Evolutionary conservation across 2,329 filamentous ascomycete genomes (phyloP).

Genomic region (Pseudopyricularia javanii): DNA sequence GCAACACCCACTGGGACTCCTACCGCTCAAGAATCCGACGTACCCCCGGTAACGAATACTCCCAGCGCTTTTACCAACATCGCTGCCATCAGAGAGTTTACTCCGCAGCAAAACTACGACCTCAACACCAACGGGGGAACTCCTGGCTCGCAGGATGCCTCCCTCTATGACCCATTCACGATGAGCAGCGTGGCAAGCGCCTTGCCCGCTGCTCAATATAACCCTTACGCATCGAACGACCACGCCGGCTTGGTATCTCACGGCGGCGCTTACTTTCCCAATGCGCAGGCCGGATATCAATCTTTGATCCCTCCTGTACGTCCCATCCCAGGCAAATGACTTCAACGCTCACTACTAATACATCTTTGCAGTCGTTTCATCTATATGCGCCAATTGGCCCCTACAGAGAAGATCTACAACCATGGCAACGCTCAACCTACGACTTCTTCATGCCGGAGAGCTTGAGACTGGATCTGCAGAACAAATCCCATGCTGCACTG

Average conservation of each 20-base stretch:
- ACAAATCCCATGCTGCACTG: conserved; percentile 72
- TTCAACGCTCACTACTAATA: neutral
- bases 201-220: conserved; percentile 39
- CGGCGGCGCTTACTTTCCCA: conserved; percentile 54
- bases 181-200: conserved; percentile 42
- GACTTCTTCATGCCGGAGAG: conserved; percentile 89
- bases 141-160: conserved; percentile 31
- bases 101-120: conserved; percentile 40
- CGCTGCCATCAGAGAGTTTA: conserved; percentile 46
- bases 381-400: conserved; percentile 80
- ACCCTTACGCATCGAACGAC: conserved; percentile 66
- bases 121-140: conserved; percentile 34
- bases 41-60: neutral
- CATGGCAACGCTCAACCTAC: conserved; percentile 76
- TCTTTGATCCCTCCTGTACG: conserved; percentile 48
- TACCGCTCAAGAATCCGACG: conserved; percentile 26
- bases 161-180: conserved; percentile 49
- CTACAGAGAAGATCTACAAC: conserved; percentile 67
- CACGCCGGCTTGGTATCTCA: conserved; percentile 41
- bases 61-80: conserved; percentile 33
- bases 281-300: conserved; percentile 34
- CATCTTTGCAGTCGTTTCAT: conserved; percentile 49
- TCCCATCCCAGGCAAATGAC: neutral
- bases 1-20: conserved; percentile 22
- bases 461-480: conserved; percentile 76